Evolutionary conservation across 2,329 filamentous ascomycete genomes (phyloP), one percentile per base, ranked within the genome.

Genomic region (Didymella exigua): DNA sequence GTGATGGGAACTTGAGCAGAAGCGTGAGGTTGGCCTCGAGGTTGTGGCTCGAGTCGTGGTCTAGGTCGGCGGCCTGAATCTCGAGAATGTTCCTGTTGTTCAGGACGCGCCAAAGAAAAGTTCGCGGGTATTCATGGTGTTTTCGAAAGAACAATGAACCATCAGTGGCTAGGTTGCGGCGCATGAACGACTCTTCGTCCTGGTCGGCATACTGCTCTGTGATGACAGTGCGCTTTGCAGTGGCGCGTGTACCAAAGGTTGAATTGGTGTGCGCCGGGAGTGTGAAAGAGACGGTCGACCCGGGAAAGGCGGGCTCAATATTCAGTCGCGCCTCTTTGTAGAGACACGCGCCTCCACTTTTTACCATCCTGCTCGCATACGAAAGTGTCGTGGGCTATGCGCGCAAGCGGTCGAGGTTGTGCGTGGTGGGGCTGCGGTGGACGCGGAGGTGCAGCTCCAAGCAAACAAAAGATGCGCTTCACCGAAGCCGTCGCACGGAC

Each of bases 321-420:
- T 90, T 91, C 76, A 96, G 81, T 74, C 90, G 87, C 75, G 89
- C 91, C 83, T 96, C 91, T 80, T 92, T 93, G 82, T 89, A 95
- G 77, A 90, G 81, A 77, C 85, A 88, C 61, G 84, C 82, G 63
- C 84, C 82, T 70, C 84, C 82, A 70, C 80, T 76, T 67, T 81
- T 80, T 69, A 83, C 85, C 88, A 91, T 91, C 72, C 81, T 84
- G 80, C 81, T 79, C 82, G 86, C 88, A 89, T 89, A 63, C 64
- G 69, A 60, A 52, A 54, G 42, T 42, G 30, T 21, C 42, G 23
- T 4, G 24, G 42, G 34, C 29, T 40, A 45, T 38, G 44, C 43
- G 45, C 43, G 33, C 46, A 37, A 50, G 51, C 29, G 44, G 30
- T 51, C 47, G 19, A 50, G 37, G 48, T 56, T 44, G 58, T 41